Evolutionary conservation across 2,329 filamentous ascomycete genomes (phyloP).

Genomic region (Beauveria australis): DNA sequence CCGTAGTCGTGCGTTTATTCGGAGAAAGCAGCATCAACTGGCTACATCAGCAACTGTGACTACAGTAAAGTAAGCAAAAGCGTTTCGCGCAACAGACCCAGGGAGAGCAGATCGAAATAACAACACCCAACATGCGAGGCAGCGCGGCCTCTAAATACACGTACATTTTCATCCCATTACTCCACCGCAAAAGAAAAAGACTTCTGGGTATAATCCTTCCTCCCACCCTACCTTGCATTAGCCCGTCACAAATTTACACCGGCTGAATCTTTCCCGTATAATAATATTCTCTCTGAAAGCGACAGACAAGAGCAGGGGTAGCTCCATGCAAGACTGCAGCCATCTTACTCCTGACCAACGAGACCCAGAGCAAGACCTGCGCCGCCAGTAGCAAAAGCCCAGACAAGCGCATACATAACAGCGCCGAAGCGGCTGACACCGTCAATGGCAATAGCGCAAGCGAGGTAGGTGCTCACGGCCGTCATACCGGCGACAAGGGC

Average conservation of each 20-base stretch:
- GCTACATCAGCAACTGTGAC: background rate
- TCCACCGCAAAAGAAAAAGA: conserved; percentile 1
- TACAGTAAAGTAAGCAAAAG: background rate
- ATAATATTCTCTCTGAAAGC: background rate
- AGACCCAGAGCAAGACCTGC: conserved; percentile 48
- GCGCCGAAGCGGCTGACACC: conserved; percentile 66
- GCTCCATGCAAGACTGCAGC: background rate
- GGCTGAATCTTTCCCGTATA: background rate
- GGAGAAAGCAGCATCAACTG: background rate
- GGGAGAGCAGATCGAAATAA: background rate
- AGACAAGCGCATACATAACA: conserved; percentile 62
- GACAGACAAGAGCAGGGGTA: background rate
- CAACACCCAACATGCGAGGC: background rate
- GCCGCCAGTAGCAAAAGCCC: conserved; percentile 57
- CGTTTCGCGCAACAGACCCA: background rate
- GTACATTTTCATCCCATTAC: background rate
- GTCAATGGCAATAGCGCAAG: conserved; percentile 57
- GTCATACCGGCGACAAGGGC: conserved; percentile 49
- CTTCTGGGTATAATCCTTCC: conserved; percentile 1
- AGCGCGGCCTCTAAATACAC: background rate
- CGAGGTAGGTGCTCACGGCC: conserved; percentile 51
- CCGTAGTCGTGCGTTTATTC: background rate
- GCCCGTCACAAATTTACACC: background rate
- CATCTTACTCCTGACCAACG: conserved; percentile 36
- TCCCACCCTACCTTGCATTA: background rate